Percentiles rank a stretch among this genome's conserved stretches.
Conservation (phyloP, 306 rosid genomes). For the Ormosia semicastrata region DNA sequence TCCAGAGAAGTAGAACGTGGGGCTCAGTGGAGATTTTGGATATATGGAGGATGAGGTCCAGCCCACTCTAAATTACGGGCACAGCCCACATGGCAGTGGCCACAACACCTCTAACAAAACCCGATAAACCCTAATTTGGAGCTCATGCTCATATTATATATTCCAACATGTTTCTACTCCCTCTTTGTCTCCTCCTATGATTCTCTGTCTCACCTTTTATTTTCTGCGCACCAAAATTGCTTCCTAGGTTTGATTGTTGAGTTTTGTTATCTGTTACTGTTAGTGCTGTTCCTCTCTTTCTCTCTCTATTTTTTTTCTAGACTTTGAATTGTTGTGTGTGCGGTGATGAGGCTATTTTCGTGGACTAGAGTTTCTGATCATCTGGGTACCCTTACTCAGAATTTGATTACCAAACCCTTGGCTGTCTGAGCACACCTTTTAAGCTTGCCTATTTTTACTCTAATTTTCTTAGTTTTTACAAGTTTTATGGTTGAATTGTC, state of each 20-base stretch:
- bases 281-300: too few relatives aligned
- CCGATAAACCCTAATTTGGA: background rate
- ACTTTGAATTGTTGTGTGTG: conserved; percentile 23
- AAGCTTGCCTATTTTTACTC: background rate
- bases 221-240: too few relatives aligned
- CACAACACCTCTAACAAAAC: background rate
- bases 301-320: too few relatives aligned
- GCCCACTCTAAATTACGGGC: background rate
- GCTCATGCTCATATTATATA: background rate
- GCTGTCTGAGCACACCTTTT: conserved; percentile 87
- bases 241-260: too few relatives aligned
- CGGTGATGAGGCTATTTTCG: conserved; percentile 62
- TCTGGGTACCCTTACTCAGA: conserved; percentile 50
- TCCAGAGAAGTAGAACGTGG: too few relatives aligned
- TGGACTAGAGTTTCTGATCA: conserved; percentile 93
- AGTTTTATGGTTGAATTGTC: too few relatives aligned
- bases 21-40: too few relatives aligned
- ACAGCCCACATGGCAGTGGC: too few relatives aligned
- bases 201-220: too few relatives aligned
- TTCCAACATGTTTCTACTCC: background rate
- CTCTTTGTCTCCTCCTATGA: background rate
- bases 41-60: background rate
- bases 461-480: background rate
- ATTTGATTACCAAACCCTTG: conserved; percentile 85
- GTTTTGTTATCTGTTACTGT: too few relatives aligned